Base-by-base conservation (phyloP, 371 early-diverging fungal genomes). In the Zancudomyces culisetae region DNA sequence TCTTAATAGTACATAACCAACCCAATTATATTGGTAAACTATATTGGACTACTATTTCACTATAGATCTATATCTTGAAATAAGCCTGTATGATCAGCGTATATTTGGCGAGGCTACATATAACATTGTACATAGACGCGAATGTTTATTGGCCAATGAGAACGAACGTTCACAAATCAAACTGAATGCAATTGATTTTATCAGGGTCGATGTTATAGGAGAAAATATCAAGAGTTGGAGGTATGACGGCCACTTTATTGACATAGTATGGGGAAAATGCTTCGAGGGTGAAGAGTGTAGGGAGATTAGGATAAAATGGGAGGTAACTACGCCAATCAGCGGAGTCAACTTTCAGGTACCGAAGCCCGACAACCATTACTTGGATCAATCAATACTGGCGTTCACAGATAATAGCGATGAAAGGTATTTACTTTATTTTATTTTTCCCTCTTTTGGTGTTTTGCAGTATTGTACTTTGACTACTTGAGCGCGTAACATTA, bases 101-200 rank as follows among this genome's bases (percentile, higher is more conserved):
- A 18, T 49, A 19, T 13, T 35, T 35, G 50, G 50, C 4, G 13
- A 35, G 15, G 8, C 39, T 29, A 49, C 3, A 2, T 13, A 35
- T 8, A 49, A 27, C 18, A 29, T 49, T 35, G 18, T 28, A 3
- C 30, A 49, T 23, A 49, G 21, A 35, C 3, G n/a, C 27, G 2
- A 3, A 35, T 8, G 4, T 2, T 13, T 27, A 21, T 2, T 30
- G n/a, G 18, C 6, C 20, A 35, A 28, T 49, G 39, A 19, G 20
- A 2, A 2, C 22, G 35, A 29, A 3, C 3, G 50, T 8, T 29
- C 28, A 19, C 20, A 28, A 4, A 8, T 49, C 2, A 28, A 24
- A 3, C 23, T 49, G 35, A 29, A 49, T 35, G 50, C 50, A 12
- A 40, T 49, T 2, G 50, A 49, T 35, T 49, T 49, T 20, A 8